phyloP scores from a whole-genome alignment of 345 rosid species.

The Limnanthes douglasii region DNA sequence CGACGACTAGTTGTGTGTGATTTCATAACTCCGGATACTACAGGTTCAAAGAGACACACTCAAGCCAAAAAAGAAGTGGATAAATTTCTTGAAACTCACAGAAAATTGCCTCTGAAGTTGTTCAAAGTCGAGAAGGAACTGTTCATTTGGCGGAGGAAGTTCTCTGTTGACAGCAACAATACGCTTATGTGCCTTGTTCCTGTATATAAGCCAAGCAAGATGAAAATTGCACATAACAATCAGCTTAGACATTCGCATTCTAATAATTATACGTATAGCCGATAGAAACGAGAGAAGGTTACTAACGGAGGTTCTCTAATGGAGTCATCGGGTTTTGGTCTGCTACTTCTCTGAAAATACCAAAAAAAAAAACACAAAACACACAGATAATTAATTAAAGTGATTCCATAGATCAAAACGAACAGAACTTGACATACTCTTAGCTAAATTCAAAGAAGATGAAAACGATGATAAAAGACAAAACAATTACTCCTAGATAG shows the following conservation, averaged over 20 bases:
- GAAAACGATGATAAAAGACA: neutral
- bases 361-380: neutral
- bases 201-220: conserved; percentile 9
- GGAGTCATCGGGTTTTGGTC: conserved; percentile 69
- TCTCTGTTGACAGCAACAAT: conserved; percentile 71
- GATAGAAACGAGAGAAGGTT: neutral
- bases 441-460: neutral
- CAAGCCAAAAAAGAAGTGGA: neutral
- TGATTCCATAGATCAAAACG: neutral
- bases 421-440: neutral
- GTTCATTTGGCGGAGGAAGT: conserved; percentile 85
- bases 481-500: conserved; percentile 66
- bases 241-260: neutral
- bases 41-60: no score
- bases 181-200: conserved; percentile 87
- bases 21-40: no score
- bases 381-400: neutral
- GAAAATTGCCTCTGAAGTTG: conserved; percentile 62
- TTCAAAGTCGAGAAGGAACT: conserved; percentile 75
- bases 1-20: no score
- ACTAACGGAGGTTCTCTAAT: conserved; percentile 69
- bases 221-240: no score
- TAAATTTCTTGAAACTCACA: conserved; percentile 21
- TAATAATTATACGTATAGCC: neutral
- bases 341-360: conserved; percentile 43